Evolutionary conservation across 768 basidiomycete genomes (phyloP), one percentile per base, ranked within the genome.

Genomic region (Amanita molliuscula): DNA sequence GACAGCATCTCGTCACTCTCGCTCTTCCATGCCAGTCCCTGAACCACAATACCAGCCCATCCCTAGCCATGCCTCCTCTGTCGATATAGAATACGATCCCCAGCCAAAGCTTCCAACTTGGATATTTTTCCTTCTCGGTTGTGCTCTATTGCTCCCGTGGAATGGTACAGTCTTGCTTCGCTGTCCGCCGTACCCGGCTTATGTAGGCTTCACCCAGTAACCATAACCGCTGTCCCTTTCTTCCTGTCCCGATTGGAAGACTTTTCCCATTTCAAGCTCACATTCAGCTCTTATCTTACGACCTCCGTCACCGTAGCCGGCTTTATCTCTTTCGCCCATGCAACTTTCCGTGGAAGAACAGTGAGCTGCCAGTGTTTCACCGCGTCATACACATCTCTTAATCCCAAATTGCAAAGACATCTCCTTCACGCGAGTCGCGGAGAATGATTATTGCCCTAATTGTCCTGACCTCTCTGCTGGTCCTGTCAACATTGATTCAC

Each of bases 221-320:
- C 93, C 59, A 92, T 96, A 21, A 95, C 88, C 28, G 89, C 85
- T 0, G 82, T 82, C 42, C 82, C 91, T 0, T 90, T 84, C 62
- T 89, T 95, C 62, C 62, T 84, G 28, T 78, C 86, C 0, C 73
- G 88, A 49, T 64, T 95, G 33, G 72, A 67, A 8, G 74, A 71
- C 16, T 84, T 88, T 2, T 62, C 78, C 0, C 40, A 35, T n/a
- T 56, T 84, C 16, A 68, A 74, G 50, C 61, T 72, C 13, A 75
- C 78, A 7, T 85, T 89, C 54, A 70, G 74, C 49, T 84, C 85
- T 9, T 85, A 80, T 58, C 67, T 88, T 42, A 75, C 84, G 7
- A 75, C 75, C 5, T 67, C 73, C 3, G 83, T 76, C 57, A 90
- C 82, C 3, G 66, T 77, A 15, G 68, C 78, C 13, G 85, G 83